phyloP scores from a whole-genome alignment of 176 grass and related monocot species.

The Carex littledalei region DNA sequence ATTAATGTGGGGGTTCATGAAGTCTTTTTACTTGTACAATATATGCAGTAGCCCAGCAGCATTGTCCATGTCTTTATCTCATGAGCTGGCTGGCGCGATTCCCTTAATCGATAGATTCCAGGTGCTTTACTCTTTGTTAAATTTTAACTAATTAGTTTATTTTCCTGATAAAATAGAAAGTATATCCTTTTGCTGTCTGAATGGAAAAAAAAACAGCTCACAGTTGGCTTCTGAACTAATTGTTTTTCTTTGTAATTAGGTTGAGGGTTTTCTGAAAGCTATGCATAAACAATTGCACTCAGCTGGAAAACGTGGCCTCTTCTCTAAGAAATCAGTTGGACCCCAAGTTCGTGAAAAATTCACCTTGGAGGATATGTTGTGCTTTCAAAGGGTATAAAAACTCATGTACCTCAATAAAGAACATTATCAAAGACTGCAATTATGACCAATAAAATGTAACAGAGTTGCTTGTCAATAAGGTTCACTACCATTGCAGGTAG shows the following conservation, averaged over 20 bases:
- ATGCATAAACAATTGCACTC: slow-evolving; percentile 99
- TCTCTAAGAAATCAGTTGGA: slow-evolving; percentile 88
- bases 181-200: neutral
- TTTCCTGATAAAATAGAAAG: neutral
- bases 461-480: neutral
- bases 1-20: slow-evolving; percentile 1
- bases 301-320: slow-evolving; percentile 86
- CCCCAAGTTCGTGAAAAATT: slow-evolving; percentile 90
- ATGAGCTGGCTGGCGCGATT: slow-evolving; percentile 94
- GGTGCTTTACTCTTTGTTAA: slow-evolving; percentile 33
- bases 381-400: slow-evolving; percentile 80
- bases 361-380: slow-evolving; percentile 96
- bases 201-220: neutral
- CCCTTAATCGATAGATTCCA: slow-evolving; percentile 96
- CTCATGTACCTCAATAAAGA: neutral
- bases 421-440: neutral
- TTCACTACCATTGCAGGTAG: neutral
- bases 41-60: slow-evolving; percentile 78
- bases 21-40: neutral
- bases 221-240: neutral
- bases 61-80: slow-evolving; percentile 81
- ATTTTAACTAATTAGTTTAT: neutral
- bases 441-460: neutral
- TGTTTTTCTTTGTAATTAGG: slow-evolving; percentile 45
- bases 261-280: slow-evolving; percentile 95